phyloP scores from a whole-genome alignment of 176 grass and related monocot species.

The bread wheat (Triticum aestivum) region DNA sequence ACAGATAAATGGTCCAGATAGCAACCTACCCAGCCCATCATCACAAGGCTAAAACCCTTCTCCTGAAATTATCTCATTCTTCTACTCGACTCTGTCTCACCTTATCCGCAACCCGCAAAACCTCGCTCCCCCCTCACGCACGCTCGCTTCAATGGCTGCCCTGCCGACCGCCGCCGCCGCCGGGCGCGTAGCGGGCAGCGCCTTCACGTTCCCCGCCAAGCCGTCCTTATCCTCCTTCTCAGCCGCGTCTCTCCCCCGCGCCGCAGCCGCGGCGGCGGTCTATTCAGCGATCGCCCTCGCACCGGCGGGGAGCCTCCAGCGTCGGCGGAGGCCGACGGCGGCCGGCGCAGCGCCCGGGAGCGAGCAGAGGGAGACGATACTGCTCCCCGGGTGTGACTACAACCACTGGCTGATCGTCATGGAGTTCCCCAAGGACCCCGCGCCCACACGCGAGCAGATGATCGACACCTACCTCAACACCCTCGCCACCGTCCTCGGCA shows the following conservation, averaged over 20 bases:
- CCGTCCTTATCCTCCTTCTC: background rate
- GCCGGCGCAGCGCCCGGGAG: background rate
- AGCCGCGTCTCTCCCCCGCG: background rate
- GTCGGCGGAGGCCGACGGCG: background rate
- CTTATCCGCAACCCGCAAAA: conserved; percentile 39
- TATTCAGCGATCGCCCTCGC: background rate
- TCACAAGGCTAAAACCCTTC: conserved; percentile 7
- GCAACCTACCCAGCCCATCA: background rate
- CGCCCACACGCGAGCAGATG: conserved; percentile 95
- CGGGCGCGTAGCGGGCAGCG: background rate
- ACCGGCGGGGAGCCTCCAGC: background rate
- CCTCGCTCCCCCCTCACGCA: background rate
- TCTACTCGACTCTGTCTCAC: background rate
- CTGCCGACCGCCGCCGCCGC: conserved; percentile 46
- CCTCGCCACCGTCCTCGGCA: conserved; percentile 87
- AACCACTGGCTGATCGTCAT: conserved; percentile 99
- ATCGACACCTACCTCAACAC: conserved; percentile 97
- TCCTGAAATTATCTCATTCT: conserved; percentile 24
- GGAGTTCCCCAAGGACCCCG: conserved; percentile 98
- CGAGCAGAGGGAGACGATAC: conserved; percentile 84
- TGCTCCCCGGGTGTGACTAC: conserved; percentile 95
- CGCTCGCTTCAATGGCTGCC: conserved; percentile 49
- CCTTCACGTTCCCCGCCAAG: conserved; percentile 22
- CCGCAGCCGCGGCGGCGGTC: background rate
- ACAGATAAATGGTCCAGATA: background rate